These are phyloP conservation scores for Claviceps sp. DNA, from an alignment of 2,329 filamentous ascomycete genomes.

Conservation along the genomic window DNA sequence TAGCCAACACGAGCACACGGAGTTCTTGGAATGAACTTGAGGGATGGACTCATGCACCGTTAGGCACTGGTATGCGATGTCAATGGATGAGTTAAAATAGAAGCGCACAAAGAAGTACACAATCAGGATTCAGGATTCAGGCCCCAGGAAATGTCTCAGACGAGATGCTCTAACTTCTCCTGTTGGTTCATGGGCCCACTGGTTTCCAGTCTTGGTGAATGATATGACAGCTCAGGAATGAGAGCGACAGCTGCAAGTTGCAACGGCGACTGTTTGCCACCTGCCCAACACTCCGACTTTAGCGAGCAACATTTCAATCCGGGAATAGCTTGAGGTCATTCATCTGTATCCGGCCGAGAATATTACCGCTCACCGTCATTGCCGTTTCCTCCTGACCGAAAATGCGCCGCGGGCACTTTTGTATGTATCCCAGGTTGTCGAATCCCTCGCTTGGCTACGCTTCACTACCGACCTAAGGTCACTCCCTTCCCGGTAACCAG, in stretches of 20 bases:
- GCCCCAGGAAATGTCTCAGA: background rate
- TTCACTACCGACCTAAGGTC: background rate
- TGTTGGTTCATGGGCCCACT: no score
- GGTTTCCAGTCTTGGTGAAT: no score
- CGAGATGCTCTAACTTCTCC: background rate
- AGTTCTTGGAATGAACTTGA: no score
- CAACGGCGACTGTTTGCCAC: background rate
- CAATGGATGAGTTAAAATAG: no score
- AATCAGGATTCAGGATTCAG: no score
- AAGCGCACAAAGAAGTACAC: no score
- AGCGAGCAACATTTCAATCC: background rate
- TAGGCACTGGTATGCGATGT: no score
- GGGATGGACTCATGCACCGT: no score
- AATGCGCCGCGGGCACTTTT: background rate
- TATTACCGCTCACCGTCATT: background rate
- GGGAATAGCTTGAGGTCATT: background rate
- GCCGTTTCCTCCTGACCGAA: background rate
- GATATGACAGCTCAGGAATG: background rate
- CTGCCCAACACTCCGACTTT: constrained; percentile 1
- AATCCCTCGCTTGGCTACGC: background rate
- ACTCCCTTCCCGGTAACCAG: background rate
- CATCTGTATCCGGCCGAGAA: background rate
- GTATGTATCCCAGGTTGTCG: background rate
- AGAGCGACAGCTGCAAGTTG: background rate
- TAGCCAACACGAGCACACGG: background rate